A percentile compares a stretch with the other conserved stretches of the same genome.
Conservation (phyloP, 352 stramenopile genomes). For the Phytopythium vexans region DNA sequence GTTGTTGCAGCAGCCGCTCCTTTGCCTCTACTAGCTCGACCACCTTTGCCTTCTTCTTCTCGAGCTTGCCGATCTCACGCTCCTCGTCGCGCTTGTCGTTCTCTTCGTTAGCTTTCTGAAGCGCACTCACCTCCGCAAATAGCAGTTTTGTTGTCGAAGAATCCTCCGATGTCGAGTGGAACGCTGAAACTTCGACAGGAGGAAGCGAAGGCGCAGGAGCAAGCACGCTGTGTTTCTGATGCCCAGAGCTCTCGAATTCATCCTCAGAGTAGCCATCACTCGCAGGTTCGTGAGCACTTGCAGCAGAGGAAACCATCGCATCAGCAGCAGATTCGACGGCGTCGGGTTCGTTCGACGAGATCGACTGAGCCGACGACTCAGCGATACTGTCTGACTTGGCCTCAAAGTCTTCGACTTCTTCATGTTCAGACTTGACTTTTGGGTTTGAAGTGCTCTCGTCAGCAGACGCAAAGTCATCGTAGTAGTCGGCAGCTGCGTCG, state of each 20-base stretch:
- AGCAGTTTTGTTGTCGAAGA: conserved; percentile 53
- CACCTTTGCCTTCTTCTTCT: conserved; percentile 40
- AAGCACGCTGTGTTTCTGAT: conserved; percentile 2
- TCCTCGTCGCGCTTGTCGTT: background rate
- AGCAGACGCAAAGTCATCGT: conserved; percentile 42
- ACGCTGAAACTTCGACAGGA: background rate
- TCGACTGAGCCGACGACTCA: too few relatives aligned
- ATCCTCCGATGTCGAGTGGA: conserved; percentile 36
- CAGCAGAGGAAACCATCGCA: too few relatives aligned
- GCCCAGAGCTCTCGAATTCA: conserved; percentile 12
- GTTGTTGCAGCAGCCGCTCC: conserved; percentile 22
- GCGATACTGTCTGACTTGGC: too few relatives aligned
- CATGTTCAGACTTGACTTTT: conserved; percentile 2
- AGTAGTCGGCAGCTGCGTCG: conserved; percentile 23
- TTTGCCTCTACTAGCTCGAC: conserved; percentile 38
- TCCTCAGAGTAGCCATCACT: conserved; percentile 16
- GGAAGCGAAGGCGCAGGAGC: background rate
- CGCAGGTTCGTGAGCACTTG: background rate
- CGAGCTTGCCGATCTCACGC: conserved; percentile 19
- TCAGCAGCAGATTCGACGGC: background rate
- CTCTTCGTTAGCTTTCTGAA: conserved; percentile 8
- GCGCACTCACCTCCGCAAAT: conserved; percentile 18
- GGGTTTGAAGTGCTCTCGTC: conserved; percentile 10
- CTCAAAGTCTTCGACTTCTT: conserved; percentile 5
- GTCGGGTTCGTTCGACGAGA: background rate